Base-by-base conservation (phyloP, 768 basidiomycete genomes). In the Fistulinella prunicolor region DNA sequence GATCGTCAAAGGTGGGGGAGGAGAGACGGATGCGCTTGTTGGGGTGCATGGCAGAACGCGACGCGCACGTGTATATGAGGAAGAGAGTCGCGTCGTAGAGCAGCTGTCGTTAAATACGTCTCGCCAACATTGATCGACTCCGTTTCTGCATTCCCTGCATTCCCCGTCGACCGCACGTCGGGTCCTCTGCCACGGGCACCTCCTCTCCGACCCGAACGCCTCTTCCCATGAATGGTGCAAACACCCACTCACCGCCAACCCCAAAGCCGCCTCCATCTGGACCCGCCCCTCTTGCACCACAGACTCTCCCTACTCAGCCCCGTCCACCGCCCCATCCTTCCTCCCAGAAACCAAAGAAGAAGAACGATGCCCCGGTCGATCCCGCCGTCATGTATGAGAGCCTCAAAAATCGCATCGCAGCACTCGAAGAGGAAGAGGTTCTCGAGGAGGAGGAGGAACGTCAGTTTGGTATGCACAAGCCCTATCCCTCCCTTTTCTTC, bases 341-440 rank as follows among this genome's bases (percentile, higher is more conserved):
- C 42, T 52, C 49, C 3, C 67, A 63, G 58, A 84, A 85, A 70
- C 73, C 76, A 39, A 91, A 89, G 82, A 86, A 85, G 68, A 77
- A 73, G 56, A 86, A 85, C 52, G 70, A 73, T 47, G 64, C 74
- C 7, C 84, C 83, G 19, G 79, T 88, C 46, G 90, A 94, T 71
- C 89, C 89, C 45, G 85, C 83, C 2, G 78, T 81, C 35, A 88
- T 93, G 86, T 91, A 91, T 65, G 90, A 92, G 67, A 87, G 82
- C 46, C 74, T 94, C 60, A 91, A 86, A 79, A 92, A 76, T 66
- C 78, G 89, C 65, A 94, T 94, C 69, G 89, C 91, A 6, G 89
- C 88, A 36, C 71, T 94, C 55, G 90, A 94, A 63, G 90, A 92
- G 66, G 90, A 90, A 62, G 86, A 89, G 60, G 85, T 86, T 7